These are phyloP conservation scores for Mortierella sp. DNA, from an alignment of 371 early-diverging fungal genomes.

Conservation along the genomic window DNA sequence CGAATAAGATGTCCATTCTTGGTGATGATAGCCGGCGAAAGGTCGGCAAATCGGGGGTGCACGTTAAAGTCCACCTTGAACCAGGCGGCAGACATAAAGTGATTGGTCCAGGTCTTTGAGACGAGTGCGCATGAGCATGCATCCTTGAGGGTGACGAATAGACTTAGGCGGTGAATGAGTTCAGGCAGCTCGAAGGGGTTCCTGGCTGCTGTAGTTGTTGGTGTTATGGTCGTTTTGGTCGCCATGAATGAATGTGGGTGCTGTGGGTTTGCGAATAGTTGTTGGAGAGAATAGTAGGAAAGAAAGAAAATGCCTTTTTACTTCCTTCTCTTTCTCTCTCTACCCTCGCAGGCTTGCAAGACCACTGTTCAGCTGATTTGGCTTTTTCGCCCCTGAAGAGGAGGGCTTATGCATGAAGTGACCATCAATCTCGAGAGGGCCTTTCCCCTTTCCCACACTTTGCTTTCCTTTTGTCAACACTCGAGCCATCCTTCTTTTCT, in stretches of 20 bases:
- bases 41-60: neutral
- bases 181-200: slow-evolving; percentile 17
- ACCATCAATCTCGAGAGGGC: too few relatives aligned
- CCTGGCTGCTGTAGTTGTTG: neutral
- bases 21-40: neutral
- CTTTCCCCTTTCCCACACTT: too few relatives aligned
- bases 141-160: slow-evolving; percentile 18
- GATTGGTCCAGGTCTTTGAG: neutral
- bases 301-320: too few relatives aligned
- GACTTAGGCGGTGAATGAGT: slow-evolving; percentile 1
- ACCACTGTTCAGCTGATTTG: too few relatives aligned
- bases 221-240: neutral
- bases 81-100: neutral
- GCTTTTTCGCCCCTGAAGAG: neutral
- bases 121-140: slow-evolving; percentile 17
- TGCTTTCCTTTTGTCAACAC: neutral
- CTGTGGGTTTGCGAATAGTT: too few relatives aligned
- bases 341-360: too few relatives aligned
- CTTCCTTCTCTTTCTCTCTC: too few relatives aligned
- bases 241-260: too few relatives aligned
- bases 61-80: neutral
- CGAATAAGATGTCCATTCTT: neutral
- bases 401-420: neutral
- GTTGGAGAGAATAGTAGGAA: too few relatives aligned
- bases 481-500: neutral